Percentiles rank a stretch among this genome's conserved stretches.
Evolutionary conservation across 1,284 basidiomycete genomes (phyloP).

Genomic region (Marasmius fiardii): DNA sequence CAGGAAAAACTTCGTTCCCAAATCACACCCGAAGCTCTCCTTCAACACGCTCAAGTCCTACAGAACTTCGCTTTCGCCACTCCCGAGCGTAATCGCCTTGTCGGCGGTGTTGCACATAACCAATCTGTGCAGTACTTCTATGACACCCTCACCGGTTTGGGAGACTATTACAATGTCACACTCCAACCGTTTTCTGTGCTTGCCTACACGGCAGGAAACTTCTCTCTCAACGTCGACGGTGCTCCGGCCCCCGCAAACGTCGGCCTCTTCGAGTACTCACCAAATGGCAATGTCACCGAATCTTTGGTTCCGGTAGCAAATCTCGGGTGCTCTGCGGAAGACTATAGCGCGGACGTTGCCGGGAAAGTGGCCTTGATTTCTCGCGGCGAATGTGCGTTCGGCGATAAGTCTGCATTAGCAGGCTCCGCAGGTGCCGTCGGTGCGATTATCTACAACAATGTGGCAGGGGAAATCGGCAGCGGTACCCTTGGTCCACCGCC

Average conservation of each 20-base stretch:
- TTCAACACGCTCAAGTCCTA: not conserved
- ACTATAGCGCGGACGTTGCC: slow-evolving; percentile 19
- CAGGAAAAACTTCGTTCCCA: not conserved
- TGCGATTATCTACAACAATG: slow-evolving; percentile 24
- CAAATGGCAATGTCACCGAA: not conserved
- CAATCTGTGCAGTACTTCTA: not conserved
- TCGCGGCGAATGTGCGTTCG: slow-evolving; percentile 22
- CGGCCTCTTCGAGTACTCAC: not conserved
- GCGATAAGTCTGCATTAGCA: slow-evolving; percentile 21
- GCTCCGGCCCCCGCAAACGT: not conserved
- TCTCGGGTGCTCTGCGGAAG: not conserved
- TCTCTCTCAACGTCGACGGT: not conserved
- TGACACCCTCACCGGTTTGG: not conserved
- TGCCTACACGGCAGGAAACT: not conserved
- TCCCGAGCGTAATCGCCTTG: not conserved
- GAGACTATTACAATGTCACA: not conserved
- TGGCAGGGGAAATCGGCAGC: slow-evolving; percentile 9
- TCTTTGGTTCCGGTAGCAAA: not conserved
- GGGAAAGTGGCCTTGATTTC: slow-evolving; percentile 22
- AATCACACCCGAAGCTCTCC: not conserved
- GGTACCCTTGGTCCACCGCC: slow-evolving; percentile 18
- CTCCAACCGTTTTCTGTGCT: not conserved
- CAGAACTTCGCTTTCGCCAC: not conserved
- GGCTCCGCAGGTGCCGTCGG: slow-evolving; percentile 21
- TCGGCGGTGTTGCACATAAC: not conserved